Base-by-base conservation (phyloP, 2,329 filamentous ascomycete species). In the Clarireedia sp. region DNA sequence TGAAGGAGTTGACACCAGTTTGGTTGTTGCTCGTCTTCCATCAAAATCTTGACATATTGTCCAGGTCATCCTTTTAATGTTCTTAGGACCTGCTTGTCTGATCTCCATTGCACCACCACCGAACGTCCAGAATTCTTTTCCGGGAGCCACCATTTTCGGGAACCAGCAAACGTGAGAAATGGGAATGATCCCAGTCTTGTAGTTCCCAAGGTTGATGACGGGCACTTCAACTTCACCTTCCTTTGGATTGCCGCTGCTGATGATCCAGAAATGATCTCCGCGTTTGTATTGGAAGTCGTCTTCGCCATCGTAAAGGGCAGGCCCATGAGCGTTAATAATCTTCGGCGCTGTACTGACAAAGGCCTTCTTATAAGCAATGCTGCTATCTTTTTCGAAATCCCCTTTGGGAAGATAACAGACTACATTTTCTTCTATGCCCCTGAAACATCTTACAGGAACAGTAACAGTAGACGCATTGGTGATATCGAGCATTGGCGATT, bases 151-250 rank as follows among this genome's bases (percentile, higher is more conserved):
- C 41, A 62, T 54, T 19, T 41, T 58, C 9, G 59, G 61, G 23
- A 58, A 57, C 63, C 63, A 66, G 44, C 61, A 64, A 9, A 63
- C 64, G 43, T 63, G 54, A 19, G 59, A 48, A 21, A 63, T 29
- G 9, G 24, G 36, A 16, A 67, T 53, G 1, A 8, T 49, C 2
- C 63, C 64, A n/a, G 38, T 44, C 19, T 59, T 37, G 38, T 33
- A 57, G 1, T 60, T 65, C n/a, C 46, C 44, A 40, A 65, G 52
- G 37, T 66, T 67, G 49, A 67, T 63, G 2, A 67, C 63, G 14
- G 59, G 58, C 7, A 60, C 59, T 7, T 37, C 43, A 3, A 26
- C 29, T 17, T 57, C 41, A 36, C 58, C 50, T 3, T 40, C 38
- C 2, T 45, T 38, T 12, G 54, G 55, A 2, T 55, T 51, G 12